Conservation (phyloP, 2,329 filamentous ascomycete species). For the Cryoendolithus antarcticus region DNA sequence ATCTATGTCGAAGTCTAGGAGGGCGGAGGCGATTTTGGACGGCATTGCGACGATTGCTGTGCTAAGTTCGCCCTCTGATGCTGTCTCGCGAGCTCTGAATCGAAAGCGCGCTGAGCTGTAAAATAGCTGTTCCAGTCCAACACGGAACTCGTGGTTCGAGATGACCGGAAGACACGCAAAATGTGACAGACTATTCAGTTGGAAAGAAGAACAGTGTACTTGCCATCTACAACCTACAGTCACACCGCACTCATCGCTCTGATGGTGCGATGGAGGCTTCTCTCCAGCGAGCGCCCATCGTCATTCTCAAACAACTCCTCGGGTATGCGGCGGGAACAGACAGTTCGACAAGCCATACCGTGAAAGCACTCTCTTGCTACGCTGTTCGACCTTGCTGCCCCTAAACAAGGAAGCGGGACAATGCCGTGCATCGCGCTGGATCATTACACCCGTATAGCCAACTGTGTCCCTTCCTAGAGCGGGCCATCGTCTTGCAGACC, state of each 20-base stretch:
- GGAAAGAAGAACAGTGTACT: not conserved
- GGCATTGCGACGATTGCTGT: conserved; percentile 1
- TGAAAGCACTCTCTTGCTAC: too few relatives aligned
- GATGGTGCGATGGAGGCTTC: not conserved
- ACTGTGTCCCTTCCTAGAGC: too few relatives aligned
- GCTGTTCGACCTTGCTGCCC: too few relatives aligned
- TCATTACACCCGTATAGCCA: too few relatives aligned
- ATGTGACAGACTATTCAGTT: not conserved
- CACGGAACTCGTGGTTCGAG: not conserved
- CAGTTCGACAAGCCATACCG: too few relatives aligned
- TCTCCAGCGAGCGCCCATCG: conserved; percentile 1
- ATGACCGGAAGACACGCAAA: not conserved
- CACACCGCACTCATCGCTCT: not conserved
- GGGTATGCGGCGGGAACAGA: not conserved
- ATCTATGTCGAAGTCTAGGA: conserved; percentile 60
- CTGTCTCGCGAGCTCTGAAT: too few relatives aligned
- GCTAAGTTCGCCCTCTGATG: too few relatives aligned
- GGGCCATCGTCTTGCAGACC: too few relatives aligned
- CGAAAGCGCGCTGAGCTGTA: too few relatives aligned
- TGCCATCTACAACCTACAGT: not conserved
- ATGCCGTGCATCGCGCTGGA: too few relatives aligned
- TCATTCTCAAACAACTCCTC: conserved; percentile 4
- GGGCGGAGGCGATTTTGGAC: conserved; percentile 4
- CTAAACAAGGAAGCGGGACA: too few relatives aligned
- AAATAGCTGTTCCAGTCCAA: too few relatives aligned